Percentiles rank a stretch among this genome's conserved stretches.
Conservation (phyloP, 441 rosid genomes). For the Rhodomyrtus psidioides region DNA sequence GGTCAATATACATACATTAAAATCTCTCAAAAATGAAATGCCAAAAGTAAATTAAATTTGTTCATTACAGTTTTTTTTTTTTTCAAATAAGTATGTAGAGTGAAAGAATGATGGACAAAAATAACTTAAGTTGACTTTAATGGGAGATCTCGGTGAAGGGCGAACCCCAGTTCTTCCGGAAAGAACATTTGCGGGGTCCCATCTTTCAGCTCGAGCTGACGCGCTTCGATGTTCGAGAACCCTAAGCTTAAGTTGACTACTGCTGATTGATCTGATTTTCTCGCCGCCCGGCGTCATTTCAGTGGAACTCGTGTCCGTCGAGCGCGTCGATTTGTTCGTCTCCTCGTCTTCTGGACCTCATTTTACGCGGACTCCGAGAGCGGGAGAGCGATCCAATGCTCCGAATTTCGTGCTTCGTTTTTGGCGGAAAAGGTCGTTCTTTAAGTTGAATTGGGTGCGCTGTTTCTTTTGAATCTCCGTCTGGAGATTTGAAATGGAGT, state of each 20-base stretch:
- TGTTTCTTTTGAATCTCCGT: background rate
- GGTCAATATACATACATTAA: background rate
- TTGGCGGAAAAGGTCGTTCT: background rate
- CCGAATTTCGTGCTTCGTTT: constrained; percentile 7
- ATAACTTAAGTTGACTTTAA: too few species aligned
- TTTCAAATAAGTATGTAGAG: too few species aligned
- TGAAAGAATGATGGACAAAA: too few species aligned
- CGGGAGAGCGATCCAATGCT: constrained; percentile 22
- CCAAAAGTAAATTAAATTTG: background rate
- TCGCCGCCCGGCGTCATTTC: background rate
- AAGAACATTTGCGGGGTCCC: too few species aligned
- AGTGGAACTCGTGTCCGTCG: background rate
- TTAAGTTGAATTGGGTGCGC: background rate
- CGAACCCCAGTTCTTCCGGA: too few species aligned
- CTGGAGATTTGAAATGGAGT: background rate
- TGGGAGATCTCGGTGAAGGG: too few species aligned
- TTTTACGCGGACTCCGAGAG: background rate
- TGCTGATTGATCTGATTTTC: too few species aligned
- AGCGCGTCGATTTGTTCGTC: background rate
- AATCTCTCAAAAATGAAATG: background rate
- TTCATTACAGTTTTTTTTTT: too few species aligned
- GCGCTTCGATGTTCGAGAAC: too few species aligned
- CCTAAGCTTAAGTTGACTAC: too few species aligned
- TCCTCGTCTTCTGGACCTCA: background rate
- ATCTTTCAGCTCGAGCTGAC: too few species aligned